Evolutionary conservation across 1,284 basidiomycete species (phyloP).

Genomic region (Xerocomus nothofagi): DNA sequence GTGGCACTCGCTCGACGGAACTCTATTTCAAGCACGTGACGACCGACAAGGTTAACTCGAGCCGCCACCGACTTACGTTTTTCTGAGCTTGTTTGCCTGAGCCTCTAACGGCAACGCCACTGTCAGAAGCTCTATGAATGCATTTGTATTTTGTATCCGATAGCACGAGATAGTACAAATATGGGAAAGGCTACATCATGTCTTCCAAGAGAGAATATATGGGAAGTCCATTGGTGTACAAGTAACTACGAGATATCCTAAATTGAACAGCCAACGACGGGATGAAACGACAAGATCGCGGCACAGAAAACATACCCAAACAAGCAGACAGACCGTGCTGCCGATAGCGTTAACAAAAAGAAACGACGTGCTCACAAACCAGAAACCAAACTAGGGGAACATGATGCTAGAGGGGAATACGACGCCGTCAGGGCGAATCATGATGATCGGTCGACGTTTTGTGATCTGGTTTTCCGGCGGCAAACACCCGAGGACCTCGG

Average conservation of each 20-base stretch:
- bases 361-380: slow-evolving; percentile 10
- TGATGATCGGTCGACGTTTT: slow-evolving; percentile 77
- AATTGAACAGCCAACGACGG: slow-evolving; percentile 28
- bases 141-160: slow-evolving; percentile 19
- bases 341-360: slow-evolving; percentile 30
- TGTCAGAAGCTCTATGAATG: slow-evolving; percentile 22
- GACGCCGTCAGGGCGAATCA: slow-evolving; percentile 87
- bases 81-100: too few relatives aligned
- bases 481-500: slow-evolving; percentile 80
- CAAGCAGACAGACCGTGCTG: slow-evolving; percentile 35
- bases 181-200: slow-evolving; percentile 33
- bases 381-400: slow-evolving; percentile 62
- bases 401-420: slow-evolving; percentile 87
- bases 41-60: too few relatives aligned
- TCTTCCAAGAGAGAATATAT: slow-evolving; percentile 25
- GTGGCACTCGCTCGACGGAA: too few relatives aligned
- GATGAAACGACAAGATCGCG: slow-evolving; percentile 18
- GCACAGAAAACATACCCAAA: slow-evolving; percentile 24
- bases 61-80: too few relatives aligned
- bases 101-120: slow-evolving; percentile 11
- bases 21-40: too few relatives aligned
- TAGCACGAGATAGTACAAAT: slow-evolving; percentile 27
- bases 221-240: slow-evolving; percentile 35
- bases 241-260: slow-evolving; percentile 36
- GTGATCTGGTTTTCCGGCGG: slow-evolving; percentile 64